Evolutionary conservation across 495 filamentous ascomycete genomes (phyloP).

Genomic region (Aspergillus indologenus): DNA sequence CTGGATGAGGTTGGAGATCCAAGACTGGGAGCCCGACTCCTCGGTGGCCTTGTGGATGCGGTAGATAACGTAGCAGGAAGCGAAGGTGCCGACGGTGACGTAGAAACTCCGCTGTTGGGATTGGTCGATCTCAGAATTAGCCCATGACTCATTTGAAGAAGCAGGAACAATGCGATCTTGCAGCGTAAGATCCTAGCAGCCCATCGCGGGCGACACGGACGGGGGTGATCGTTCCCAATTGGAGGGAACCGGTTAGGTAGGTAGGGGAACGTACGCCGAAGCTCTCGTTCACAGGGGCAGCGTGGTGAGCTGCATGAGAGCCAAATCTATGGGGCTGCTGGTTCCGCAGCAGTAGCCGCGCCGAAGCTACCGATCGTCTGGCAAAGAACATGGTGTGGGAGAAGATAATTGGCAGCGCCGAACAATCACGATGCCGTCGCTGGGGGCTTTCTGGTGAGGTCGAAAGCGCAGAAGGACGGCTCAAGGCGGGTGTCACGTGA

Average conservation of each 20-base stretch:
- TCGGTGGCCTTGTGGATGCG: slow-evolving; percentile 38
- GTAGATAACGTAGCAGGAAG: slow-evolving; percentile 58
- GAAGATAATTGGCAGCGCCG: slow-evolving; percentile 32
- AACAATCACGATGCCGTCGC: slow-evolving; percentile 29
- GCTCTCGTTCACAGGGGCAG: slow-evolving; percentile 57
- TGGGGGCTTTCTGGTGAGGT: slow-evolving; percentile 16
- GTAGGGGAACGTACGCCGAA: slow-evolving; percentile 56
- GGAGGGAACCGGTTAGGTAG: slow-evolving; percentile 16
- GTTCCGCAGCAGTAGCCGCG: slow-evolving; percentile 42
- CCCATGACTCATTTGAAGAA: slow-evolving; percentile 13
- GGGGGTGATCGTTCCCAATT: neutral
- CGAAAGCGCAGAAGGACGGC: slow-evolving; percentile 17
- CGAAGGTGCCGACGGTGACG: slow-evolving; percentile 56
- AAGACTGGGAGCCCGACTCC: slow-evolving; percentile 49
- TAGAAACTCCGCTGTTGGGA: slow-evolving; percentile 61
- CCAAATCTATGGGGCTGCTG: slow-evolving; percentile 45
- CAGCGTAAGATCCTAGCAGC: neutral
- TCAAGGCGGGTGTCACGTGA: slow-evolving; percentile 21
- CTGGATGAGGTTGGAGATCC: slow-evolving; percentile 55
- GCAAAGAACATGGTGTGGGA: slow-evolving; percentile 44
- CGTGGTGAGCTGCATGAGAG: slow-evolving; percentile 45
- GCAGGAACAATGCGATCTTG: slow-evolving; percentile 3
- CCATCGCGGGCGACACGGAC: neutral
- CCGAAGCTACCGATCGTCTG: slow-evolving; percentile 41
- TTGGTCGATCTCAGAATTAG: slow-evolving; percentile 17